Conservation (phyloP, 768 basidiomycete species). For the Boletus reticulatus region DNA sequence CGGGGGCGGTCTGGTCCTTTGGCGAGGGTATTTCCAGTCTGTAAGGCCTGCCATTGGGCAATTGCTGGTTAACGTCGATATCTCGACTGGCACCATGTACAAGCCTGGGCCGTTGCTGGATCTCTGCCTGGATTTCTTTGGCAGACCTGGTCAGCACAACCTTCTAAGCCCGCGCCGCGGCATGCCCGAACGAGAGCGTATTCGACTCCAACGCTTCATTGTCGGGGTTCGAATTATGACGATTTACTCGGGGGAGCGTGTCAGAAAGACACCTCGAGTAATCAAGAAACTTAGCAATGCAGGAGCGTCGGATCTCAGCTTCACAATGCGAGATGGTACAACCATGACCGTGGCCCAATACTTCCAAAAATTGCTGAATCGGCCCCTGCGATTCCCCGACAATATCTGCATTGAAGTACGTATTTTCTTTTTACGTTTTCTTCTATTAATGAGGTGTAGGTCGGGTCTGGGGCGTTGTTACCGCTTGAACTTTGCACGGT, state of each 20-base stretch:
- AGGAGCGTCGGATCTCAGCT: conserved; percentile 54
- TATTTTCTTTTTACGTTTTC: conserved; percentile 4
- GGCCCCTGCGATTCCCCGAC: conserved; percentile 56
- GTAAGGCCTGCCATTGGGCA: conserved; percentile 63
- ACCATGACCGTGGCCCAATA: conserved; percentile 59
- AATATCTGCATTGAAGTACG: conserved; percentile 67
- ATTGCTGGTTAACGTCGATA: conserved; percentile 75
- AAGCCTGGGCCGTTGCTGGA: conserved; percentile 57
- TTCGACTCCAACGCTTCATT: conserved; percentile 55
- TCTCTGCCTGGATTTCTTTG: conserved; percentile 57
- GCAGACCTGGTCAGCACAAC: conserved; percentile 27
- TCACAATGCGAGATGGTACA: conserved; percentile 56
- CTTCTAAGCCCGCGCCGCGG: conserved; percentile 38
- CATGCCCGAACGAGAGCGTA: conserved; percentile 51
- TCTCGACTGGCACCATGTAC: conserved; percentile 76
- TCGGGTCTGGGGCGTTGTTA: conserved; percentile 57
- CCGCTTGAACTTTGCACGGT: conserved; percentile 70
- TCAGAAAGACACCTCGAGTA: conserved; percentile 49
- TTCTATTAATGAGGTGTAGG: conserved; percentile 38
- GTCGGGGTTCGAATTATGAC: conserved; percentile 51
- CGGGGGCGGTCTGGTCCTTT: conserved; percentile 63
- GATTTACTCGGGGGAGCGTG: conserved; percentile 34
- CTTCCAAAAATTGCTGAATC: conserved; percentile 53
- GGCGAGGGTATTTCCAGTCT: conserved; percentile 83
- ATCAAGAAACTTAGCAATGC: conserved; percentile 56